Conservation (phyloP, 2,329 filamentous ascomycete species). For the Calycina marina region DNA sequence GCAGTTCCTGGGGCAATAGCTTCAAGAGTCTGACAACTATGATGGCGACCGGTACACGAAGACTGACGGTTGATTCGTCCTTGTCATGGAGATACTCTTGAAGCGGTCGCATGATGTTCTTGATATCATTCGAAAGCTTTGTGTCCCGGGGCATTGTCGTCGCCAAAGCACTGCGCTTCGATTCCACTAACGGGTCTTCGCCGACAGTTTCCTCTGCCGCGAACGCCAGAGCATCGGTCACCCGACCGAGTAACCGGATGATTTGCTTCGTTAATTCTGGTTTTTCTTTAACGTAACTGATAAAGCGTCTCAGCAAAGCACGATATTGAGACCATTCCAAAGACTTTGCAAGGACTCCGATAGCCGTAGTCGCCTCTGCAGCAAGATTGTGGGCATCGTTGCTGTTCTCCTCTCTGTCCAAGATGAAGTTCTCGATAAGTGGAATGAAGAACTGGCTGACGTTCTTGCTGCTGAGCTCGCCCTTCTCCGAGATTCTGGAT, state of each 20-base stretch:
- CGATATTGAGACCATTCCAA: slow-evolving; percentile 87
- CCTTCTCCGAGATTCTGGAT: slow-evolving; percentile 48
- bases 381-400: slow-evolving; percentile 72
- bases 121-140: slow-evolving; percentile 59
- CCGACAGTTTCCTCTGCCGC: slow-evolving; percentile 28
- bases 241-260: slow-evolving; percentile 64
- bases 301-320: slow-evolving; percentile 69
- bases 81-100: slow-evolving; percentile 84
- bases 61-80: slow-evolving; percentile 85
- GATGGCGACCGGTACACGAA: slow-evolving; percentile 79
- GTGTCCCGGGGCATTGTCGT: slow-evolving; percentile 49
- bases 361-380: slow-evolving; percentile 70
- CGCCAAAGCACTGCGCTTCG: slow-evolving; percentile 33
- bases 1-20: slow-evolving; percentile 57
- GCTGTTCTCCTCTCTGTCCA: slow-evolving; percentile 53
- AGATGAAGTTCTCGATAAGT: slow-evolving; percentile 85
- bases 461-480: slow-evolving; percentile 59
- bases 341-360: slow-evolving; percentile 58
- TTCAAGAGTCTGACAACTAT: slow-evolving; percentile 79
- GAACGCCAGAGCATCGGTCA: slow-evolving; percentile 60
- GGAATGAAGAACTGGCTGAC: slow-evolving; percentile 80
- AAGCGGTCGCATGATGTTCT: slow-evolving; percentile 62
- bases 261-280: slow-evolving; percentile 75
- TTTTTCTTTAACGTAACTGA: slow-evolving; percentile 66
- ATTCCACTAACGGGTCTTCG: slow-evolving; percentile 22